phyloP scores from a whole-genome alignment of 2,329 filamentous ascomycete species.

The Coniosporium tulheliwenetii region DNA sequence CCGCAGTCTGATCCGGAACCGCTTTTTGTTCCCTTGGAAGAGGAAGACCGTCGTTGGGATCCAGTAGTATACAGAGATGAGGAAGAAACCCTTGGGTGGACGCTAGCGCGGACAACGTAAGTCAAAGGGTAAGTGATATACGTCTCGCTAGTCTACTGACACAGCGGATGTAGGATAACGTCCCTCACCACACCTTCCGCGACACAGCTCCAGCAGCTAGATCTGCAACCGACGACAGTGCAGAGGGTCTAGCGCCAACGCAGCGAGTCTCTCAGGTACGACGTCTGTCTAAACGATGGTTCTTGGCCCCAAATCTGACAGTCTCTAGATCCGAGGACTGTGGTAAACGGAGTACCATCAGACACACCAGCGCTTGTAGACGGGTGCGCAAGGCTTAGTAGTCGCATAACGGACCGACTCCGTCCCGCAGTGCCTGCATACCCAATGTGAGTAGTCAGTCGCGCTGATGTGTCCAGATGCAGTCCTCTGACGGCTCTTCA shows the following conservation, averaged over 20 bases:
- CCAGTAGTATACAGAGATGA: conserved; percentile 50
- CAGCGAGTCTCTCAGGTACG: conserved; percentile 56
- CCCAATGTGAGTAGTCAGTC: no score
- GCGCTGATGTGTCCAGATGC: no score
- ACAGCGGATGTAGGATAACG: conserved; percentile 11
- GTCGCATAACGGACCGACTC: no score
- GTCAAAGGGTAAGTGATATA: conserved; percentile 9
- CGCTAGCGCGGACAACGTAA: conserved; percentile 47
- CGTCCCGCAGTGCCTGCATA: no score
- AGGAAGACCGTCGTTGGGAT: conserved; percentile 59
- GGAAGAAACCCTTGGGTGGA: conserved; percentile 59
- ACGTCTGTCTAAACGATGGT: neutral
- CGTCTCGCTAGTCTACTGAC: neutral
- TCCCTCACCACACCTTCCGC: conserved; percentile 26
- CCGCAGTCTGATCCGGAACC: conserved; percentile 48
- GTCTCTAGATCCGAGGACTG: neutral
- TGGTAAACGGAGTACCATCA: no score
- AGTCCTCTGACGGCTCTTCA: no score
- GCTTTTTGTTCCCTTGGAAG: conserved; percentile 51
- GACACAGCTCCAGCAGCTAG: conserved; percentile 18
- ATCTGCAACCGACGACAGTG: conserved; percentile 11
- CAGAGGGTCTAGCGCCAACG: conserved; percentile 46
- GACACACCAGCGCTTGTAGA: no score
- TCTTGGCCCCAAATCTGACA: neutral
- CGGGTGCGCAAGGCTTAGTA: no score